Conservation (phyloP, 352 stramenopile genomes). For the Aphanomyces invadans region DNA sequence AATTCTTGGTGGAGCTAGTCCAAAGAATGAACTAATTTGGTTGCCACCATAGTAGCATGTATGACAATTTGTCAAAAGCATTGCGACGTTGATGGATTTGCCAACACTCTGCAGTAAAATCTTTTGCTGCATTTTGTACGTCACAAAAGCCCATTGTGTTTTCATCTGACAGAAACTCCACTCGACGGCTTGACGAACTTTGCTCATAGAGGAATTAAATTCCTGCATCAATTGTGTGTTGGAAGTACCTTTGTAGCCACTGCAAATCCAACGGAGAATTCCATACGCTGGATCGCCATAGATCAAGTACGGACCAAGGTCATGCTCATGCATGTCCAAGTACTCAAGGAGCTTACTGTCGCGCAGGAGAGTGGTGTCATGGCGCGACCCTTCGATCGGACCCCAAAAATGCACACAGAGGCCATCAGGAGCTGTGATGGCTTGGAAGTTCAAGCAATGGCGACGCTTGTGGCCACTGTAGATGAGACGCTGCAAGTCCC, state of each 20-base stretch:
- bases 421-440: slow-evolving; percentile 25
- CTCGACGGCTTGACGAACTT: slow-evolving; percentile 17
- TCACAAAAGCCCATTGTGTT: slow-evolving; percentile 19
- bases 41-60: slow-evolving; percentile 17
- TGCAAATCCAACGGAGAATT: neutral
- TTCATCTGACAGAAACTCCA: slow-evolving; percentile 22
- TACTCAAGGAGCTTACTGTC: slow-evolving; percentile 6
- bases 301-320: slow-evolving; percentile 15
- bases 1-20: slow-evolving; percentile 8
- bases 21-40: slow-evolving; percentile 25
- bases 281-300: slow-evolving; percentile 27
- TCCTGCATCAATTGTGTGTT: neutral
- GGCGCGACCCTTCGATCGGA: slow-evolving; percentile 18
- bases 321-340: neutral
- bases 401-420: slow-evolving; percentile 27
- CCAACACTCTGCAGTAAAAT: slow-evolving; percentile 13
- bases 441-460: slow-evolving; percentile 27
- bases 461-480: slow-evolving; percentile 25
- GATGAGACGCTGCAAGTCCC: neutral
- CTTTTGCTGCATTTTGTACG: slow-evolving; percentile 18
- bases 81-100: slow-evolving; percentile 7
- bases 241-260: slow-evolving; percentile 15
- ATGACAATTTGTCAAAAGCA: slow-evolving; percentile 26
- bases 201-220: slow-evolving; percentile 23
- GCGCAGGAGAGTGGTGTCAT: slow-evolving; percentile 23